Base-by-base conservation (phyloP, 306 rosid genomes). In the Castanea mollissima region DNA sequence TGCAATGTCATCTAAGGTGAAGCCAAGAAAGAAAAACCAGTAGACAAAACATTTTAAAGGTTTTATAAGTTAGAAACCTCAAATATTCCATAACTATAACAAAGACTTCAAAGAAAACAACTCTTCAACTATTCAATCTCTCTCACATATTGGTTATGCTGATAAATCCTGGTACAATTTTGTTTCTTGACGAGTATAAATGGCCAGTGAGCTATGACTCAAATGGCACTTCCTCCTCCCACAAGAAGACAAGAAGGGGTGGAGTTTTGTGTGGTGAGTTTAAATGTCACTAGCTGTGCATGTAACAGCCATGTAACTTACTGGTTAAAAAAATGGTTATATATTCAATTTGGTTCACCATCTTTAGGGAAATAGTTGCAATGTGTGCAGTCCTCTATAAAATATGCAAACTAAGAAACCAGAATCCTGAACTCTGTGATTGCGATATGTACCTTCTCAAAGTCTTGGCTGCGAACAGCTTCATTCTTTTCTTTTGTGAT, bases 381-480 rank as follows among this genome's bases (percentile, higher is more conserved):
- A 19, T 15, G 9, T 19, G 23, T 14, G 23, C 5, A 23, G 51
- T 41, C 72, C 25, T 76, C 31, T 29, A 55, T 2, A 4, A n/a
- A 21, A 20, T 18, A 49, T 29, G 20, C 29, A 76, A 27, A 51
- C 65, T 9, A 34, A 23, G 38, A 35, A 67, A 67, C 18, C 14
- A 35, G 27, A 34, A 19, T 2, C 54, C 54, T 49, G 54, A 49
- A 13, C 54, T 49, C 54, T 49, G 54, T 49, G 15, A 3, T 49
- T 49, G 54, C 54, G 76, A 46, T 57, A 51, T 56, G 46, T 86
- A 94, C 98, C 94, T 94, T 94, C 73, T 94, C 98, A 80, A 90
- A 94, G 83, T 94, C 98, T 86, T 94, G 98, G 89, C 95, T 82
- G 67, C 98, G 92, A 69, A 89, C 96, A 73, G 98, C 90, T 85